Percentiles rank a stretch among this genome's conserved stretches.
These are phyloP conservation scores for Endotrypanum monterogeii DNA, from an alignment of 208 protist species.

Conservation along the genomic window DNA sequence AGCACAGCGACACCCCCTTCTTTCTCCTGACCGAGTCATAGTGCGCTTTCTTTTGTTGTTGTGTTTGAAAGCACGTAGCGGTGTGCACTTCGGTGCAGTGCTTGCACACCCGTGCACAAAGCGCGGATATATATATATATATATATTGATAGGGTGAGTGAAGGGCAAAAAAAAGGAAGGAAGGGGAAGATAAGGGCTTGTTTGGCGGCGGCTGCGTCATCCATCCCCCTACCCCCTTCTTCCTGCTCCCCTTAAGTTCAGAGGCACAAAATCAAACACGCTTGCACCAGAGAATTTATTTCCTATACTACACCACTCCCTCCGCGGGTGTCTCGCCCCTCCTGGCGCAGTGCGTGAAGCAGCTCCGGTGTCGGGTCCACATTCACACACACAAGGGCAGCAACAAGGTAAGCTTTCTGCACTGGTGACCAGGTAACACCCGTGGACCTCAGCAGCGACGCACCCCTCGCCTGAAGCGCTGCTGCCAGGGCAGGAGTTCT, in stretches of 20 bases:
- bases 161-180: neutral
- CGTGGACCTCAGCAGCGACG: constrained; percentile 10
- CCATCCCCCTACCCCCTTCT: neutral
- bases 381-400: constrained; percentile 69
- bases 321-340: neutral
- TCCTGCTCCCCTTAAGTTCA: neutral
- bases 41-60: neutral
- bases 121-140: neutral
- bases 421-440: constrained; percentile 23
- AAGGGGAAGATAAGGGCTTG: too few species aligned
- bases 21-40: neutral
- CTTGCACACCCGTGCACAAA: neutral
- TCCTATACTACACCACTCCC: neutral
- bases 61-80: neutral
- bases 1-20: neutral
- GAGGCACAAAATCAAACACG: neutral
- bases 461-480: constrained; percentile 12
- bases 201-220: neutral
- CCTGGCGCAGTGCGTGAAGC: constrained; percentile 33
- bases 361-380: constrained; percentile 41
- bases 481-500: constrained; percentile 7
- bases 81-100: neutral
- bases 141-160: neutral
- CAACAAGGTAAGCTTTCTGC: constrained; percentile 73
- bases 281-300: neutral